phyloP scores from a whole-genome alignment of 139 green algal genomes.

The Coccomyxa sp. region DNA sequence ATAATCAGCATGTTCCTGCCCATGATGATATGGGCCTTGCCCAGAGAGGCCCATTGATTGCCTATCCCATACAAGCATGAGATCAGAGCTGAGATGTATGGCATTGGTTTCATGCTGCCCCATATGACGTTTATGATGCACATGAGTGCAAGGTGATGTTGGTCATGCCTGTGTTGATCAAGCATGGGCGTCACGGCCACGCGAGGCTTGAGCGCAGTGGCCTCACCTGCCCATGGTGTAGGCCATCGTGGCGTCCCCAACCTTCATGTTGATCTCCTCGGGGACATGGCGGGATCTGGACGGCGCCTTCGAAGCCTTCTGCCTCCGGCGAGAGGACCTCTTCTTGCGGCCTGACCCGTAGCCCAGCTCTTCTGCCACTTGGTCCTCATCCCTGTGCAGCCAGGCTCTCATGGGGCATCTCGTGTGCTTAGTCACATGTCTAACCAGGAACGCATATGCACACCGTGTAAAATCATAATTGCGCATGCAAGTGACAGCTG shows the following conservation, averaged over 20 bases:
- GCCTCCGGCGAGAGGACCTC: constrained; percentile 6
- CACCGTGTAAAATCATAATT: neutral
- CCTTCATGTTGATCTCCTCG: constrained; percentile 3
- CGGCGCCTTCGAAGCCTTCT: constrained; percentile 13
- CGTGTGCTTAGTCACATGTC: neutral
- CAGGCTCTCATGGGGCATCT: neutral
- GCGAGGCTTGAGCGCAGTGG: too few relatives aligned
- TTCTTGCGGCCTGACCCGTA: constrained; percentile 17
- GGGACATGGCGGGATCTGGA: constrained; percentile 1
- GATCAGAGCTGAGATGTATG: too few relatives aligned
- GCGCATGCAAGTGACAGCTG: neutral
- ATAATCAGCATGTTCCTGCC: too few relatives aligned
- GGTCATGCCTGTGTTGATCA: too few relatives aligned
- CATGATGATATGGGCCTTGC: too few relatives aligned
- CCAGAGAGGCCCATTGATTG: too few relatives aligned
- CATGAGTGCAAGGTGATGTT: too few relatives aligned
- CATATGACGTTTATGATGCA: too few relatives aligned
- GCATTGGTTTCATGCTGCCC: too few relatives aligned
- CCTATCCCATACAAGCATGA: too few relatives aligned
- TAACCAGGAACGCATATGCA: neutral
- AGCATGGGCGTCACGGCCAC: neutral
- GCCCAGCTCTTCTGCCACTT: constrained; percentile 53
- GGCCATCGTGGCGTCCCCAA: constrained; percentile 84
- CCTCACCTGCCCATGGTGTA: constrained; percentile 60
- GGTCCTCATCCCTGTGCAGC: constrained; percentile 28